These are phyloP conservation scores for Rhinocladiella similis DNA, from an alignment of 2,329 filamentous ascomycete species.

Conservation along the genomic window DNA sequence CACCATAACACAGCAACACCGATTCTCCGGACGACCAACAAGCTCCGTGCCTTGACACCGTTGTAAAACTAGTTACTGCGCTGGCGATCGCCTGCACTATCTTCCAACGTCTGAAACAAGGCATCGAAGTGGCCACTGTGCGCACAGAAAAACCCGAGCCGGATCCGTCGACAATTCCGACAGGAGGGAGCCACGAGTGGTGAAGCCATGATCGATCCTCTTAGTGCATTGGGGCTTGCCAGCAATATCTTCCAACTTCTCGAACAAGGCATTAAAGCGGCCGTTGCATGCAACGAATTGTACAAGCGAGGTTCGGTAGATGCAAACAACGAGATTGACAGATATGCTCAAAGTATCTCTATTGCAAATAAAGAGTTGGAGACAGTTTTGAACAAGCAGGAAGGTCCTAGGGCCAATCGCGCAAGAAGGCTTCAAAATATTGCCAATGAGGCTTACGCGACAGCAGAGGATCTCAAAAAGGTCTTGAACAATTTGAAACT, in stretches of 20 bases:
- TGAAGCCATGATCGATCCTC: slow-evolving; percentile 4
- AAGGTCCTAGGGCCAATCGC: neutral
- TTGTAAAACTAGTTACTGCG: slow-evolving; percentile 8
- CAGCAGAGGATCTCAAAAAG: slow-evolving; percentile 6
- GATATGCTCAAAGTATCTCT: slow-evolving; percentile 5
- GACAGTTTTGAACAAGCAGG: neutral
- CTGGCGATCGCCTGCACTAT: slow-evolving; percentile 16
- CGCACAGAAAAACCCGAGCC: slow-evolving; percentile 1
- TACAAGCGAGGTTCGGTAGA: slow-evolving; percentile 12
- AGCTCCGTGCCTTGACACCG: no score
- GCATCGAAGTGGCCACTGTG: slow-evolving; percentile 6
- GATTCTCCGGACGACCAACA: no score
- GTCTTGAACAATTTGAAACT: slow-evolving; percentile 12
- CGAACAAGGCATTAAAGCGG: slow-evolving; percentile 14
- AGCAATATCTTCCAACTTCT: slow-evolving; percentile 18
- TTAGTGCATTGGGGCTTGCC: slow-evolving; percentile 9
- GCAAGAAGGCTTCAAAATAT: slow-evolving; percentile 3
- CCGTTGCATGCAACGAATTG: slow-evolving; percentile 11
- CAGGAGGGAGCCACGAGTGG: no score
- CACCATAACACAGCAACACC: no score
- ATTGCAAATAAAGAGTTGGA: slow-evolving; percentile 12
- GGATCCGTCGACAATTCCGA: no score
- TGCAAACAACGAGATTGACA: slow-evolving; percentile 13
- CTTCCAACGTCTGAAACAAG: slow-evolving; percentile 10
- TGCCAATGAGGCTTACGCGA: neutral